Base-by-base conservation (phyloP, 1,284 basidiomycete species). In the Laetiporus sulphureus region DNA sequence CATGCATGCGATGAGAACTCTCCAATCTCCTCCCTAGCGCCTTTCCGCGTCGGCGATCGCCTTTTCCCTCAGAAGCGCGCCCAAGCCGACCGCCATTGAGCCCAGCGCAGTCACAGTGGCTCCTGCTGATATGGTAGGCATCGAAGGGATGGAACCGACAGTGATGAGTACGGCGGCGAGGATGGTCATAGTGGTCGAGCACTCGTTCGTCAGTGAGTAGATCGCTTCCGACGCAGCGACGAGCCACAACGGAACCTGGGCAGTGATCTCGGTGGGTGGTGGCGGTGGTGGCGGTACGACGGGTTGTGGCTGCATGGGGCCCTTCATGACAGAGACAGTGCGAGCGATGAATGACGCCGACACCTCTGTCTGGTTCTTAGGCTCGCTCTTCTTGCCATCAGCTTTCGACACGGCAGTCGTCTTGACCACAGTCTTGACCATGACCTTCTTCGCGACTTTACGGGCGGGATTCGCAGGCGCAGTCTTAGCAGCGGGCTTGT, bases 121-220 rank as follows among this genome's bases (percentile, higher is more conserved):
- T 12, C 75, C 76, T 2, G 72, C 72, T 39, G 63, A 66, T 50
- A 83, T 69, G 2, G 67, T 75, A 15, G 81, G 82, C 29, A 84
- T 70, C 0, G 77, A 56, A 0, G 82, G 82, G 23, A 86, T 66
- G 30, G 77, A 75, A 19, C 83, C 83, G 18, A 78, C 77, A 1
- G 81, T 82, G 53, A 85, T 79, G 40, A 86, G 71, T 38, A 84
- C 73, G 4, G 83, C 82, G 45, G 79, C 78, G 38, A 85, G 58
- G 22, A 80, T 72, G 43, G 72, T 75, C 75, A 85, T 81, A 19
- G 73, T 70, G 52, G 76, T 77, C 2, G 82, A 80, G 51, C 84
- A 79, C 45, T 84, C 80, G 45, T 66, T 67, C 12, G 73, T 75
- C 38, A 86, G 71, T 59, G 71, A 77, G 43, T 83, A 79, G 42